These are phyloP conservation scores for Rosa persica DNA, from an alignment of 306 rosid species.

Conservation along the genomic window DNA sequence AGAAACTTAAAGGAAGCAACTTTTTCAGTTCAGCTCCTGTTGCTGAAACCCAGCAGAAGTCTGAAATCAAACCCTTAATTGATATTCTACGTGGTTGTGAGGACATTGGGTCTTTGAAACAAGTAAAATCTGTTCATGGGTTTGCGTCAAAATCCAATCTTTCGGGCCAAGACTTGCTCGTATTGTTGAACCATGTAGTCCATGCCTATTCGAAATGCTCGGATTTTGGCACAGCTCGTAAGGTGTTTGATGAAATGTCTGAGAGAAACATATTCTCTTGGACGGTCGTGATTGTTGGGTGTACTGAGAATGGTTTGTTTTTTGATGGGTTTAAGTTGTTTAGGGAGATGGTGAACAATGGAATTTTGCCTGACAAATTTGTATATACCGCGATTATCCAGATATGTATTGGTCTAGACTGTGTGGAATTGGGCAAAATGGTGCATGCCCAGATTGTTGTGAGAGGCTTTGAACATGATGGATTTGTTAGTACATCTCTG, in stretches of 20 bases:
- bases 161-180: neutral
- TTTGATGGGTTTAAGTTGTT: neutral
- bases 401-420: neutral
- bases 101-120: neutral
- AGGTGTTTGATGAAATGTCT: neutral
- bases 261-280: conserved; percentile 18
- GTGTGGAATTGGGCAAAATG: neutral
- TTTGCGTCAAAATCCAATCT: neutral
- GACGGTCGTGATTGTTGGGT: neutral
- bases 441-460: neutral
- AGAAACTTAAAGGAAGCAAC: neutral
- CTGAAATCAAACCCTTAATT: neutral
- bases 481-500: neutral
- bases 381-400: neutral
- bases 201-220: neutral
- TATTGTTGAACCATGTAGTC: neutral
- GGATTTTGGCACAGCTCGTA: neutral
- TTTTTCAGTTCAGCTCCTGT: neutral
- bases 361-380: neutral
- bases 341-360: neutral
- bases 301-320: neutral
- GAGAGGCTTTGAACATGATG: neutral
- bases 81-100: neutral
- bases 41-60: neutral
- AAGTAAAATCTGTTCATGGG: neutral